phyloP scores from a whole-genome alignment of 768 basidiomycete genomes.

The Cystobasidium onofrii region DNA sequence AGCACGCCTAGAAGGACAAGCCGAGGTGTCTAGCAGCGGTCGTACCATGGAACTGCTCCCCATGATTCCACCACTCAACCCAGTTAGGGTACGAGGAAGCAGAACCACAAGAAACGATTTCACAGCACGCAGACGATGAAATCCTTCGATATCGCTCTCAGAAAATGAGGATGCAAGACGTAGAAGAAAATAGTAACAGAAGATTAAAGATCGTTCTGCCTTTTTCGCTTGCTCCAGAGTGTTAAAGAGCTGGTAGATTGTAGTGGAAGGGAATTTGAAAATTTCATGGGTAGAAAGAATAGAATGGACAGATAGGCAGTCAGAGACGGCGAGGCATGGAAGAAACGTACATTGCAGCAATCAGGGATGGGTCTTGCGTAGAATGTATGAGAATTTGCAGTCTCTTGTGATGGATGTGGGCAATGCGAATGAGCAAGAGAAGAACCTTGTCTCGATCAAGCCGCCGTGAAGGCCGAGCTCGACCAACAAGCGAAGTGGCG shows the following conservation, averaged over 20 bases:
- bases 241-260: slow-evolving; percentile 4
- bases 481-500: too few relatives aligned
- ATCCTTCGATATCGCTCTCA: slow-evolving; percentile 8
- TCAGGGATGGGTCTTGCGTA: too few relatives aligned
- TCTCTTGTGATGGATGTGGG: too few relatives aligned
- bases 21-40: slow-evolving; percentile 24
- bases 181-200: background rate
- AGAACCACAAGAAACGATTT: background rate
- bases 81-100: background rate
- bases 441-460: too few relatives aligned
- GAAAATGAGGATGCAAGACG: slow-evolving; percentile 19
- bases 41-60: background rate
- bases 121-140: slow-evolving; percentile 1
- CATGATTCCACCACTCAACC: background rate
- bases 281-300: background rate
- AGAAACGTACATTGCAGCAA: background rate
- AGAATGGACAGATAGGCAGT: background rate
- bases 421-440: too few relatives aligned
- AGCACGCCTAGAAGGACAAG: background rate
- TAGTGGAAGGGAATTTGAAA: background rate
- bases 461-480: too few relatives aligned
- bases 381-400: too few relatives aligned
- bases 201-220: too few relatives aligned
- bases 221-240: slow-evolving; percentile 9
- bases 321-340: background rate